These are phyloP conservation scores for Rosa lucieae DNA, from an alignment of 306 rosid genomes.

Conservation along the genomic window DNA sequence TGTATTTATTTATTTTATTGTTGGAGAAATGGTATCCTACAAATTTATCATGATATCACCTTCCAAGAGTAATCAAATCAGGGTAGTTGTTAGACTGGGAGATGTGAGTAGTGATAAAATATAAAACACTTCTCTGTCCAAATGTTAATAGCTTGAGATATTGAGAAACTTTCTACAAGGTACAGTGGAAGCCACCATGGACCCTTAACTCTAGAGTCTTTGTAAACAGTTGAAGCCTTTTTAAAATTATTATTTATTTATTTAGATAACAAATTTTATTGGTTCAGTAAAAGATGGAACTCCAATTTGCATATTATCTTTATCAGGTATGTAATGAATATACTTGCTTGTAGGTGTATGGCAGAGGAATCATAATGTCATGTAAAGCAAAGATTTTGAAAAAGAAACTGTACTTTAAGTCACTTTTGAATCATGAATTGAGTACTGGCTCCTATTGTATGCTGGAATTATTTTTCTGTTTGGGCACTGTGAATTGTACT, in stretches of 20 bases:
- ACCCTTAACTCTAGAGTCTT: not conserved
- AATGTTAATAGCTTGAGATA: not conserved
- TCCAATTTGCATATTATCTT: not conserved
- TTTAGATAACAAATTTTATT: not conserved
- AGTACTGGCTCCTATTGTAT: not conserved
- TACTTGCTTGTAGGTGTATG: not conserved
- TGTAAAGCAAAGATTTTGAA: not conserved
- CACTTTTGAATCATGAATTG: not conserved
- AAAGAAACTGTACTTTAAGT: not conserved
- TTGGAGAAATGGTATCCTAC: not conserved
- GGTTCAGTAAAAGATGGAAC: constrained; percentile 1
- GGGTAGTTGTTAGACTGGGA: not conserved
- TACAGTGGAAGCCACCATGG: not conserved
- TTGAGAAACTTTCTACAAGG: not conserved
- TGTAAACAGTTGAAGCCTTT: not conserved
- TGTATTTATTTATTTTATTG: not conserved
- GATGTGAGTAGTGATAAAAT: not conserved
- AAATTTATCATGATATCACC: not conserved
- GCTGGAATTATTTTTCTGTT: not conserved
- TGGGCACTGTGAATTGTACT: not conserved
- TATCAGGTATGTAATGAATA: not conserved
- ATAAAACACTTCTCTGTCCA: not conserved
- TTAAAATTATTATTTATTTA: too few relatives aligned
- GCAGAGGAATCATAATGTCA: not conserved
- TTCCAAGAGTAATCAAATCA: not conserved